A percentile compares a stretch with the other conserved stretches of the same genome.
phyloP scores from a whole-genome alignment of 768 basidiomycete genomes.

The Steccherinum ochraceum region DNA sequence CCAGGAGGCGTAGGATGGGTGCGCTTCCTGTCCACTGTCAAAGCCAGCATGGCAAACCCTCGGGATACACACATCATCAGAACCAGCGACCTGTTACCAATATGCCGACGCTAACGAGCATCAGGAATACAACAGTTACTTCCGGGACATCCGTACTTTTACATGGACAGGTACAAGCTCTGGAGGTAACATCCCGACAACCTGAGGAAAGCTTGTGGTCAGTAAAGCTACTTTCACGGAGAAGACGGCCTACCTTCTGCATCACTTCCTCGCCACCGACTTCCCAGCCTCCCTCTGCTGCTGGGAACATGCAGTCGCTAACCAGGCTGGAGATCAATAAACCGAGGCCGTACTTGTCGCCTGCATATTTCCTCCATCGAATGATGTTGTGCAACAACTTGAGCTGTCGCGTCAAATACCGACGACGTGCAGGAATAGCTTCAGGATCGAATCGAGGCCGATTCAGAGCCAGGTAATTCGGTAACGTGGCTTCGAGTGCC shows the following conservation, averaged over 20 bases:
- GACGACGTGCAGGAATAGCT: slow-evolving; percentile 60
- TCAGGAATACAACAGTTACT: neutral
- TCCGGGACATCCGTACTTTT: neutral
- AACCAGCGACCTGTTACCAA: too few relatives aligned
- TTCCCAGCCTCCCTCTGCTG: slow-evolving; percentile 79
- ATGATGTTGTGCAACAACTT: slow-evolving; percentile 75
- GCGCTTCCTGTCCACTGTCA: slow-evolving; percentile 2
- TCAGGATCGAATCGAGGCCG: slow-evolving; percentile 65
- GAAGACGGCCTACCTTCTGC: slow-evolving; percentile 44
- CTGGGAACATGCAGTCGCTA: slow-evolving; percentile 50
- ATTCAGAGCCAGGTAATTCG: slow-evolving; percentile 40
- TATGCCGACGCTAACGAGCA: neutral
- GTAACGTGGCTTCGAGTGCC: slow-evolving; percentile 43
- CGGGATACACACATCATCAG: neutral
- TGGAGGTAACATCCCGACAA: neutral
- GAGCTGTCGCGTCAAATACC: slow-evolving; percentile 57
- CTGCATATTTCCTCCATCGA: slow-evolving; percentile 69
- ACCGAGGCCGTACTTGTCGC: slow-evolving; percentile 52
- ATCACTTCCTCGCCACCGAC: slow-evolving; percentile 71
- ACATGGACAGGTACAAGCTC: slow-evolving; percentile 3
- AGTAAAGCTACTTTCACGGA: too few relatives aligned
- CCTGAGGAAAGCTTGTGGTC: neutral
- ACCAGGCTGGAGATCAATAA: slow-evolving; percentile 51
- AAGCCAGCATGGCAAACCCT: neutral
- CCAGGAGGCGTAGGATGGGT: slow-evolving; percentile 5